Conservation (phyloP, 2,329 filamentous ascomycete genomes). For the Cladophialophora bantiana region DNA sequence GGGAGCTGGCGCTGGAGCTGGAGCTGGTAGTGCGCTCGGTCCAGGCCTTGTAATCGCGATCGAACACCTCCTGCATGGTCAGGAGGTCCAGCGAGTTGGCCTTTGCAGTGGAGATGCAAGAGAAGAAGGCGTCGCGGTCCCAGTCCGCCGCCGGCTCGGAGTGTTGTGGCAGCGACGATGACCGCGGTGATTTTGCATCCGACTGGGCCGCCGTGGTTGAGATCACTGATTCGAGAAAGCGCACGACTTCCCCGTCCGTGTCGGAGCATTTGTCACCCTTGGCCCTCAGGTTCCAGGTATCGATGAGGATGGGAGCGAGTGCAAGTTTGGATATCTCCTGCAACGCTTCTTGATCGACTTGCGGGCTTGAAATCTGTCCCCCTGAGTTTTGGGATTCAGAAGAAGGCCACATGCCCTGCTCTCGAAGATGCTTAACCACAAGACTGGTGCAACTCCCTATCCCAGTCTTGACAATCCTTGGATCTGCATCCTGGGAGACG, state of each 20-base stretch:
- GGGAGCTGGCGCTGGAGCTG: not conserved
- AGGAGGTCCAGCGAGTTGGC: conserved; percentile 61
- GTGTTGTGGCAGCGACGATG: not conserved
- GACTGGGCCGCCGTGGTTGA: conserved; percentile 1
- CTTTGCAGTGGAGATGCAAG: conserved; percentile 61
- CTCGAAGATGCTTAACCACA: conserved; percentile 58
- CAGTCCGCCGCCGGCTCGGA: not conserved
- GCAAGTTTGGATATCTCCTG: conserved; percentile 54
- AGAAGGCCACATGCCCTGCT: conserved; percentile 53
- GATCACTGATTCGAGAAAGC: conserved; percentile 62
- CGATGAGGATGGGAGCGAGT: conserved; percentile 53
- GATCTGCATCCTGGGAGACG: conserved; percentile 55
- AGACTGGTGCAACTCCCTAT: conserved; percentile 67
- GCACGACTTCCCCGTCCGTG: conserved; percentile 57
- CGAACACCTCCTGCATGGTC: conserved; percentile 62
- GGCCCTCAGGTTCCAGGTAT: conserved; percentile 54
- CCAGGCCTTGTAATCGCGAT: conserved; percentile 71
- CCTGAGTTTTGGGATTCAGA: conserved; percentile 41
- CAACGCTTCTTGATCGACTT: conserved; percentile 27
- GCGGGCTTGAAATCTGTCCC: conserved; percentile 27
- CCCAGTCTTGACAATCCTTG: conserved; percentile 60
- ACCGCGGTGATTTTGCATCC: not conserved
- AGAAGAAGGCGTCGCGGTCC: conserved; percentile 57
- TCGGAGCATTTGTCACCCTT: conserved; percentile 53
- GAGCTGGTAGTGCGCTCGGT: conserved; percentile 42